phyloP scores from a whole-genome alignment of 2,329 filamentous ascomycete species.

The Cadophora gregata region DNA sequence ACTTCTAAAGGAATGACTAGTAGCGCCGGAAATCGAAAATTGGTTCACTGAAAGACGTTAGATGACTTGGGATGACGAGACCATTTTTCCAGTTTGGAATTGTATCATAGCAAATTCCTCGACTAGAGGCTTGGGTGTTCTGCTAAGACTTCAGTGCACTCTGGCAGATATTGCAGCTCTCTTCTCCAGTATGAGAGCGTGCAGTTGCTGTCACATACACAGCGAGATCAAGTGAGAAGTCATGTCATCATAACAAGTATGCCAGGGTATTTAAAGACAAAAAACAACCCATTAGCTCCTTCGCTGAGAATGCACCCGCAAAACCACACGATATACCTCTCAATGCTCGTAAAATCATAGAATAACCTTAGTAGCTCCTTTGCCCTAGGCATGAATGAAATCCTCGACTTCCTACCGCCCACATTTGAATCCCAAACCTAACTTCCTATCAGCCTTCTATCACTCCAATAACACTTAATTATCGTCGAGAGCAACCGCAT shows the following conservation, averaged over 20 bases:
- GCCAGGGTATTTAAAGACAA: slow-evolving; percentile 3
- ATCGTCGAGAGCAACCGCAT: background rate
- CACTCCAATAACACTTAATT: background rate
- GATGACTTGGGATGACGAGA: too few species aligned
- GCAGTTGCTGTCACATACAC: background rate
- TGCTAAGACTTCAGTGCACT: too few species aligned
- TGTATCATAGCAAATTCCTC: too few species aligned
- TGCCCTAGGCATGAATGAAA: background rate
- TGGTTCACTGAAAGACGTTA: too few species aligned
- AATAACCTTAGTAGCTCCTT: background rate
- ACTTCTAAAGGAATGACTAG: too few species aligned
- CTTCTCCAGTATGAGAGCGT: too few species aligned
- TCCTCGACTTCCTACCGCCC: background rate
- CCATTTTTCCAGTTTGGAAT: too few species aligned
- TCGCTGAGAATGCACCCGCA: background rate
- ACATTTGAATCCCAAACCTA: background rate
- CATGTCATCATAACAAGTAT: background rate
- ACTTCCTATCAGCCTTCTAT: background rate
- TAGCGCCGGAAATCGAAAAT: too few species aligned
- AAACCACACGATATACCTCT: background rate
- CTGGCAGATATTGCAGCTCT: too few species aligned
- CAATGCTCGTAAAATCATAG: background rate
- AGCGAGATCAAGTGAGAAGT: background rate
- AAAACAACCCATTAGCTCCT: background rate
- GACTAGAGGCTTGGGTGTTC: too few species aligned